phyloP scores from a whole-genome alignment of 352 stramenopile species.

The Phytophthora parvispora region DNA sequence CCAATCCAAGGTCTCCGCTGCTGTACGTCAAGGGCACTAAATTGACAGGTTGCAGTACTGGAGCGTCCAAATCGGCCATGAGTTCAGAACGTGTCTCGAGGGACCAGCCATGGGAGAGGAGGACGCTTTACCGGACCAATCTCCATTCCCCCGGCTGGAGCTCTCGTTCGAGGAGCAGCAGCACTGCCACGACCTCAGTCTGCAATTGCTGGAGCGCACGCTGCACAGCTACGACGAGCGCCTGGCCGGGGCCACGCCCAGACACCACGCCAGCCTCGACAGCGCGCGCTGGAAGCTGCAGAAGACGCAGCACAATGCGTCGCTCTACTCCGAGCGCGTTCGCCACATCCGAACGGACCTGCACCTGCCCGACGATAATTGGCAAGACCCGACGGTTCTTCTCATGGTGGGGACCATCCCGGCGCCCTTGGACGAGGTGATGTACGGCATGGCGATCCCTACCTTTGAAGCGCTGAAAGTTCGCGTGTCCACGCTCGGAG shows the following conservation, averaged over 20 bases:
- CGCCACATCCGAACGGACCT: conserved; percentile 33
- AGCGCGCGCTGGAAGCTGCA: conserved; percentile 48
- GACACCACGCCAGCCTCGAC: conserved; percentile 37
- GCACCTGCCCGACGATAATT: conserved; percentile 39
- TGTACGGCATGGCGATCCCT: conserved; percentile 58
- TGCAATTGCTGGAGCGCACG: conserved; percentile 46
- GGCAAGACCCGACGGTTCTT: conserved; percentile 39
- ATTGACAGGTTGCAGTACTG: neutral
- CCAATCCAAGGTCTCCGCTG: conserved; percentile 19
- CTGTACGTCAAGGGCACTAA: neutral
- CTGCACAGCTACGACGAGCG: conserved; percentile 50
- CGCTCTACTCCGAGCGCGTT: conserved; percentile 44
- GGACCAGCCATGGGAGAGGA: conserved; percentile 23
- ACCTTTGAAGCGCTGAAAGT: conserved; percentile 55
- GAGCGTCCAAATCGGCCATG: neutral
- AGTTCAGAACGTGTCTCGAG: conserved; percentile 27
- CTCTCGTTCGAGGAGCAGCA: conserved; percentile 40
- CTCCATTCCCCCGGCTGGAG: conserved; percentile 39
- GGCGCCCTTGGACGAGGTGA: conserved; percentile 63
- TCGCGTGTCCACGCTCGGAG: conserved; percentile 33
- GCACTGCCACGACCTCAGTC: conserved; percentile 41
- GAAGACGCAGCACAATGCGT: conserved; percentile 41
- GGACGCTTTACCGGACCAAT: conserved; percentile 32
- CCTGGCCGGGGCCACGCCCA: conserved; percentile 22
- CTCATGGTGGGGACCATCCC: conserved; percentile 56